phyloP scores from a whole-genome alignment of 2,329 filamentous ascomycete genomes.

The Clarireedia sp. region DNA sequence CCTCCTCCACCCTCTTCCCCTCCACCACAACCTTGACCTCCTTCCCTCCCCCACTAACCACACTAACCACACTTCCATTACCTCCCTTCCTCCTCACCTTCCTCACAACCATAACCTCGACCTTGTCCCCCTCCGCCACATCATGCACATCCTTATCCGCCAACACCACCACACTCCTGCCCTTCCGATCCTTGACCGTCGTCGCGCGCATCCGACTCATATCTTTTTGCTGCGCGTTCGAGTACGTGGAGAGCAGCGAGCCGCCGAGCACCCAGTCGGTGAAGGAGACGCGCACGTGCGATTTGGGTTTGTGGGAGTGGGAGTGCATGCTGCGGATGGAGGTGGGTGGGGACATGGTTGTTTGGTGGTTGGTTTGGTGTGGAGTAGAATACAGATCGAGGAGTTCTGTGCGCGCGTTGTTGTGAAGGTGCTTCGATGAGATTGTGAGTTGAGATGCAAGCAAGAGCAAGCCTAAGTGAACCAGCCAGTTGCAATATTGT shows the following conservation, averaged over 20 bases:
- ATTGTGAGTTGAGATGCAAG: too few relatives aligned
- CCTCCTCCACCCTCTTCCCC: not conserved
- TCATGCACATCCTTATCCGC: not conserved
- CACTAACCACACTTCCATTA: not conserved
- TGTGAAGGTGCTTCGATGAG: too few relatives aligned
- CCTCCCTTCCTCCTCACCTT: not conserved
- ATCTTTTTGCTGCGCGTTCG: not conserved
- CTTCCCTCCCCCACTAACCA: not conserved
- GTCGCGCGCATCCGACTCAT: slow-evolving; percentile 1
- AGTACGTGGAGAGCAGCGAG: slow-evolving; percentile 15
- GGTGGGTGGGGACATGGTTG: too few relatives aligned
- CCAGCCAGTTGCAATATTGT: too few relatives aligned
- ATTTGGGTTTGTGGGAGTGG: slow-evolving; percentile 5
- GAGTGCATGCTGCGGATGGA: too few relatives aligned
- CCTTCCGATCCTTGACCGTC: not conserved
- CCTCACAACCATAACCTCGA: not conserved
- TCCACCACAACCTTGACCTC: slow-evolving; percentile 3
- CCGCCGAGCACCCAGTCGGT: slow-evolving; percentile 27
- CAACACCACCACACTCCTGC: not conserved
- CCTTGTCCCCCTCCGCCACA: not conserved
- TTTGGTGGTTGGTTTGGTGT: too few relatives aligned
- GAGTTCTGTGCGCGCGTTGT: too few relatives aligned
- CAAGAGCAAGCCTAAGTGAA: too few relatives aligned
- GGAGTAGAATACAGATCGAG: too few relatives aligned
- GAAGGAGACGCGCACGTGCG: slow-evolving; percentile 22